Evolutionary conservation across 352 stramenopile genomes (phyloP), one percentile per base, ranked within the genome.

Genomic region (Globisporangium uncinulatum): DNA sequence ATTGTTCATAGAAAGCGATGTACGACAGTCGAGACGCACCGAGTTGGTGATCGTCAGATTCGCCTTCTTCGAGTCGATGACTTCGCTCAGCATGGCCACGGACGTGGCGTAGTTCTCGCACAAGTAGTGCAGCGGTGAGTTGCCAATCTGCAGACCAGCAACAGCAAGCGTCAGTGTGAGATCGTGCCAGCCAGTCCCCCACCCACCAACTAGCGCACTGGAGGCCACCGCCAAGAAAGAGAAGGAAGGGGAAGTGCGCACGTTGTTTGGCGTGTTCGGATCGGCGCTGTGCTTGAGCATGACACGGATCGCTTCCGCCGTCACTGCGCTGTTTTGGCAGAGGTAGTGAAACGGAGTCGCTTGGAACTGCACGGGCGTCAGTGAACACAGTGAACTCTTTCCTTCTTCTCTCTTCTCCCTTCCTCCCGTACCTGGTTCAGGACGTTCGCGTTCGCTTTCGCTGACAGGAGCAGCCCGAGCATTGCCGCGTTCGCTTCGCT

Each of bases 251-350:
- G 24, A 4, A 19, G 15, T 5, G 55, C 55, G 39, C 63, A 93
- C 83, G 44, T 94, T 91, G 66, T 94, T 87, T 41, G 74, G 74
- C 48, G 79, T 57, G 55, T 87, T 90, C 21, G 85, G 81, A 55
- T 94, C 73, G n/a, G 73, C 75, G 50, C 79, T 70, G 62, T 83
- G 66, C 37, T 83, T 58, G 11, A 92, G 57, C 56, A 89, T 68
- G 34, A 66, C 42, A 1, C 51, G 47, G 10, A 94, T 66, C 50
- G 86, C 72, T 14, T 62, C 45, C 11, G 70, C 57, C 0, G 71
- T 77, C 19, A 90, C 59, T 0, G 57, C 53, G 39, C 65, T 78
- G 59, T 86, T 89, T 58, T 94, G 81, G 51, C 78, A 86, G 32
- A 94, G 59, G 52, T 77, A 84, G 69, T 94, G 79, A 39, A 86